phyloP scores from a whole-genome alignment of 768 basidiomycete genomes.

The Cystobasidiopsis lactophilus region DNA sequence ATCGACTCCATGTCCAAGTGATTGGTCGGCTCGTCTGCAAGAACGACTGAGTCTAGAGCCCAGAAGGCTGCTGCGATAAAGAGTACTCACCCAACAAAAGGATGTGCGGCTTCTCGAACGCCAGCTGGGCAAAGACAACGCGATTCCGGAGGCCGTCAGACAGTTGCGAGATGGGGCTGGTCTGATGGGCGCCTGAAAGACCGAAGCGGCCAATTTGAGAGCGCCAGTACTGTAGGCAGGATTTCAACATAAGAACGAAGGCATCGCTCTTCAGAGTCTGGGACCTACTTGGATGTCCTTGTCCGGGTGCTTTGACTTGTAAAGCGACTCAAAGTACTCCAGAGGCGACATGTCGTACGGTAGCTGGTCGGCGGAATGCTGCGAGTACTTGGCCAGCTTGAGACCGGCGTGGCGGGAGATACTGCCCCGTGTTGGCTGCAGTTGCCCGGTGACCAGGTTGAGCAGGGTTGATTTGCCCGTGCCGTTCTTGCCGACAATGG shows the following conservation, averaged over 20 bases:
- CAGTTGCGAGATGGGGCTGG: slow-evolving; percentile 73
- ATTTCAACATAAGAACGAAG: no score
- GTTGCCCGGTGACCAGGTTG: slow-evolving; percentile 60
- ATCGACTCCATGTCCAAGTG: slow-evolving; percentile 96
- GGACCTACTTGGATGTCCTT: slow-evolving; percentile 68
- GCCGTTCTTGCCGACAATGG: slow-evolving; percentile 90
- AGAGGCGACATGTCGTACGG: slow-evolving; percentile 77
- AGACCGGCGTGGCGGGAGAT: slow-evolving; percentile 68
- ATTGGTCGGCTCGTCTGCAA: slow-evolving; percentile 74
- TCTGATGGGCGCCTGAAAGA: slow-evolving; percentile 80
- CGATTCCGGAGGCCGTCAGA: slow-evolving; percentile 93
- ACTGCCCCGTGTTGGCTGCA: slow-evolving; percentile 64
- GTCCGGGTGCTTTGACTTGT: slow-evolving; percentile 66
- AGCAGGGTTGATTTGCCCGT: slow-evolving; percentile 83
- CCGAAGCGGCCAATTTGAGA: slow-evolving; percentile 89
- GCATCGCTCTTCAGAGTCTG: no score
- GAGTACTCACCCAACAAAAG: slow-evolving; percentile 35
- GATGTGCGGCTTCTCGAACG: slow-evolving; percentile 95
- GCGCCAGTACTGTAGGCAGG: slow-evolving; percentile 93
- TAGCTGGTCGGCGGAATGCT: slow-evolving; percentile 94
- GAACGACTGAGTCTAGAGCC: slow-evolving; percentile 9
- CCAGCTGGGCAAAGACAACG: slow-evolving; percentile 84
- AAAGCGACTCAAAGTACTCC: slow-evolving; percentile 75
- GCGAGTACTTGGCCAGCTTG: slow-evolving; percentile 84
- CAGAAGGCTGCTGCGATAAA: slow-evolving; percentile 3